phyloP scores from a whole-genome alignment of 805 yeast species.

The Saccharomycopsis olivae region DNA sequence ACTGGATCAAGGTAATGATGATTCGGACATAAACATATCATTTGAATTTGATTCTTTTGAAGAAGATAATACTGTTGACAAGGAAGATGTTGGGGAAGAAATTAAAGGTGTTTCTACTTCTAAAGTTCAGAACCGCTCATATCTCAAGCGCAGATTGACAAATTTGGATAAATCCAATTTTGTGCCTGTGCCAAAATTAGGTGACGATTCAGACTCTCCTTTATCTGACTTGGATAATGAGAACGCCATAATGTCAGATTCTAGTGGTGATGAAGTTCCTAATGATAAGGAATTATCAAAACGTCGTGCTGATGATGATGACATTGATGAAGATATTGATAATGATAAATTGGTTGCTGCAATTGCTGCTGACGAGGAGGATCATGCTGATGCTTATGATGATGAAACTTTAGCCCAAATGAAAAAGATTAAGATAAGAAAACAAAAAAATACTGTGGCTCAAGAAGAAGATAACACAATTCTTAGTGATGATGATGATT shows the following conservation, averaged over 20 bases:
- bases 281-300: slow-evolving; percentile 26
- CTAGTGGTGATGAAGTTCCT: slow-evolving; percentile 28
- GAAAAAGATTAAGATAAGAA: slow-evolving; percentile 11
- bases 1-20: slow-evolving; percentile 3
- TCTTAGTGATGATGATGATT: slow-evolving; percentile 21
- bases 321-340: slow-evolving; percentile 25
- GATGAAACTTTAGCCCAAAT: slow-evolving; percentile 16
- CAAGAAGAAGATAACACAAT: slow-evolving; percentile 2
- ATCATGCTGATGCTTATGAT: slow-evolving; percentile 16
- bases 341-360: slow-evolving; percentile 30
- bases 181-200: slow-evolving; percentile 26
- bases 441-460: not conserved
- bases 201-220: slow-evolving; percentile 27
- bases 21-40: slow-evolving; percentile 30
- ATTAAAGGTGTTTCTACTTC: slow-evolving; percentile 18
- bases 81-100: slow-evolving; percentile 58
- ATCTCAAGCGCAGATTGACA: slow-evolving; percentile 51
- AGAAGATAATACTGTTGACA: slow-evolving; percentile 27
- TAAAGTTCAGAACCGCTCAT: slow-evolving; percentile 18
- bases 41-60: slow-evolving; percentile 34
- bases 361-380: slow-evolving; percentile 21
- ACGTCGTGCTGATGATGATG: slow-evolving; percentile 22
- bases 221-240: slow-evolving; percentile 12
- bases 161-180: slow-evolving; percentile 34
- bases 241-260: slow-evolving; percentile 20